These are phyloP conservation scores for Hemileccinum rubropunctum DNA, from an alignment of 768 basidiomycete genomes.

Conservation along the genomic window DNA sequence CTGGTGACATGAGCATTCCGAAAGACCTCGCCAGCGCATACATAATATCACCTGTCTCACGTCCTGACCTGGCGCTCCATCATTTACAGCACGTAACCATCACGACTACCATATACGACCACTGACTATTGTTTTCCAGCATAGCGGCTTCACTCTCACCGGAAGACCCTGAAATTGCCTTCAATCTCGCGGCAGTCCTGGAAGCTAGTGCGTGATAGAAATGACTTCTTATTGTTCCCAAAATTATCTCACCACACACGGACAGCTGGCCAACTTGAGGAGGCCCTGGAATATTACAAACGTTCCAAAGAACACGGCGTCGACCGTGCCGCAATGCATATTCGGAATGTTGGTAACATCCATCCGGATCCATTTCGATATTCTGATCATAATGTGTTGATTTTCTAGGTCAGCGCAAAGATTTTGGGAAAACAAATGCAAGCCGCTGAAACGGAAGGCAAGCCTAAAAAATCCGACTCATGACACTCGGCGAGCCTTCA, in stretches of 20 bases:
- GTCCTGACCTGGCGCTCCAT: slow-evolving; percentile 84
- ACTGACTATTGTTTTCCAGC: slow-evolving; percentile 45
- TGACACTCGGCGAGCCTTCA: slow-evolving; percentile 15
- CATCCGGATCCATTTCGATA: slow-evolving; percentile 16
- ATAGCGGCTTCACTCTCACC: slow-evolving; percentile 81
- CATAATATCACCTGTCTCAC: slow-evolving; percentile 73
- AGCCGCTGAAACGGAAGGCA: slow-evolving; percentile 32
- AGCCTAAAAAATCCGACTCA: slow-evolving; percentile 27
- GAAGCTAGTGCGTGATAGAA: slow-evolving; percentile 69
- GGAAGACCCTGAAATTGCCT: slow-evolving; percentile 88
- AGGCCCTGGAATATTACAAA: slow-evolving; percentile 79
- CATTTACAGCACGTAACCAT: slow-evolving; percentile 64
- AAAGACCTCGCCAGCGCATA: slow-evolving; percentile 87
- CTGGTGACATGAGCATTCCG: slow-evolving; percentile 22
- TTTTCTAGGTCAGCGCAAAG: slow-evolving; percentile 72
- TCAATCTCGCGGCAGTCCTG: slow-evolving; percentile 87
- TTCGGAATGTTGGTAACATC: slow-evolving; percentile 64
- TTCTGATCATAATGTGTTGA: slow-evolving; percentile 10
- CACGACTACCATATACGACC: slow-evolving; percentile 28
- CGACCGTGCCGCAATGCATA: slow-evolving; percentile 78
- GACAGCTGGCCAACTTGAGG: slow-evolving; percentile 74
- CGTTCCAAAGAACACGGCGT: slow-evolving; percentile 74
- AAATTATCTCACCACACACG: slow-evolving; percentile 28
- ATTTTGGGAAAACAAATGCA: slow-evolving; percentile 63
- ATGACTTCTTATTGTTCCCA: slow-evolving; percentile 34